A percentile compares a stretch with the other conserved stretches of the same genome.
phyloP scores from a whole-genome alignment of 805 yeast species.

The Suhomyces tanzawaensis region DNA sequence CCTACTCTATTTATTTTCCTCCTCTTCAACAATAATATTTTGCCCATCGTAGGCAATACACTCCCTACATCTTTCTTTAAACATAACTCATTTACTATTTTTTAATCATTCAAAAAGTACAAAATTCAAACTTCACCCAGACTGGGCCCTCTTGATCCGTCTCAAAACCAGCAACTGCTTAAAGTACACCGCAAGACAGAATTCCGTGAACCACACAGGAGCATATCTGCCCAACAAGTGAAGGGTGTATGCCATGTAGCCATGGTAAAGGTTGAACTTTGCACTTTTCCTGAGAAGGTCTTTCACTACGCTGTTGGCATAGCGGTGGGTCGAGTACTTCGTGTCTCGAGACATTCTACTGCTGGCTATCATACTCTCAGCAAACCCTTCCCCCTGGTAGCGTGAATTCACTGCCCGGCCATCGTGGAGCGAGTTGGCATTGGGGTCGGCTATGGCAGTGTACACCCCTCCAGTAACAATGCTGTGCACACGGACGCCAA shows the following conservation, averaged over 20 bases:
- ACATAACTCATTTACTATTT: too few relatives aligned
- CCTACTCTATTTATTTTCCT: too few relatives aligned
- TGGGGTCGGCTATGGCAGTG: constrained; percentile 36
- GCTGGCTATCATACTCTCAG: constrained; percentile 18
- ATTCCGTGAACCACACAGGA: constrained; percentile 27
- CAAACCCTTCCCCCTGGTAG: constrained; percentile 22
- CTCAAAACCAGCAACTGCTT: constrained; percentile 21
- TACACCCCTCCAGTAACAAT: constrained; percentile 41
- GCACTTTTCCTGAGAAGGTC: constrained; percentile 18
- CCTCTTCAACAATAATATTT: too few relatives aligned
- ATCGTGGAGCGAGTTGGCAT: too few relatives aligned
- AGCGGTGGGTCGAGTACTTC: constrained; percentile 19
- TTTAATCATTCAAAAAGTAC: too few relatives aligned
- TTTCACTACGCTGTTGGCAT: constrained; percentile 25
- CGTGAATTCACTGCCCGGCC: too few relatives aligned
- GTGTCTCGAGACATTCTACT: constrained; percentile 22
- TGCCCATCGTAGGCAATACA: too few relatives aligned
- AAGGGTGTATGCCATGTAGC: constrained; percentile 19
- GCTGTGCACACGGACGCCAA: constrained; percentile 39
- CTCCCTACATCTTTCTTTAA: too few relatives aligned
- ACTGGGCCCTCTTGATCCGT: too few relatives aligned
- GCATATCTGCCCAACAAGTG: constrained; percentile 16
- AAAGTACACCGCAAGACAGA: constrained; percentile 19
- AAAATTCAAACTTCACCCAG: too few relatives aligned
- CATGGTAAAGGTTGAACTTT: constrained; percentile 30